Percentiles rank a stretch among this genome's conserved stretches.
These are phyloP conservation scores for Botrytis cinerea DNA, from an alignment of 2,329 filamentous ascomycete genomes.

Conservation along the genomic window DNA sequence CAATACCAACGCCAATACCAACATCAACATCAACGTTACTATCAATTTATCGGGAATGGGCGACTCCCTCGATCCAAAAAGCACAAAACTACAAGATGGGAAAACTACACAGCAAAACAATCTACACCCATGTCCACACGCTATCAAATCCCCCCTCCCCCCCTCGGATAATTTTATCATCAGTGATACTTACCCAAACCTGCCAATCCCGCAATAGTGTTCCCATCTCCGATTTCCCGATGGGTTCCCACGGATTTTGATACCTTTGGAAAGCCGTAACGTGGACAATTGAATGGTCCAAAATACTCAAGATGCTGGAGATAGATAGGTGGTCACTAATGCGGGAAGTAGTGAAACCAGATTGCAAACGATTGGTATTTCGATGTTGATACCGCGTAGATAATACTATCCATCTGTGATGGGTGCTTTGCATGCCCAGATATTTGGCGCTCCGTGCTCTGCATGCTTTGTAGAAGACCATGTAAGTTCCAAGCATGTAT, in stretches of 20 bases:
- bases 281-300: not conserved
- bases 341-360: conserved; percentile 3
- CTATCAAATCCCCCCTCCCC: not conserved
- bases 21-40: not conserved
- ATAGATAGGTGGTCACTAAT: not conserved
- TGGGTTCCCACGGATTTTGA: not conserved
- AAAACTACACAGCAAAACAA: not conserved
- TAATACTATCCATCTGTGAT: not conserved
- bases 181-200: not conserved
- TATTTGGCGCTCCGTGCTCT: conserved; percentile 2
- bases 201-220: not conserved
- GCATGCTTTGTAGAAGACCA: not conserved
- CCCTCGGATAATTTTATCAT: not conserved
- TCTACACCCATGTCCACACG: not conserved
- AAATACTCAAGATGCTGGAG: not conserved
- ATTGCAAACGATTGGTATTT: not conserved
- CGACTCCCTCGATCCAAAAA: not conserved
- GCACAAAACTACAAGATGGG: not conserved
- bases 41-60: not conserved
- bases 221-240: conserved; percentile 5
- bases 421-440: conserved; percentile 4
- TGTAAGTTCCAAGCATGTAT: not conserved
- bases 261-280: not conserved
- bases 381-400: not conserved
- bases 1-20: not conserved